Conservation (phyloP, 352 stramenopile genomes). For the Globisporangium spiculum region DNA sequence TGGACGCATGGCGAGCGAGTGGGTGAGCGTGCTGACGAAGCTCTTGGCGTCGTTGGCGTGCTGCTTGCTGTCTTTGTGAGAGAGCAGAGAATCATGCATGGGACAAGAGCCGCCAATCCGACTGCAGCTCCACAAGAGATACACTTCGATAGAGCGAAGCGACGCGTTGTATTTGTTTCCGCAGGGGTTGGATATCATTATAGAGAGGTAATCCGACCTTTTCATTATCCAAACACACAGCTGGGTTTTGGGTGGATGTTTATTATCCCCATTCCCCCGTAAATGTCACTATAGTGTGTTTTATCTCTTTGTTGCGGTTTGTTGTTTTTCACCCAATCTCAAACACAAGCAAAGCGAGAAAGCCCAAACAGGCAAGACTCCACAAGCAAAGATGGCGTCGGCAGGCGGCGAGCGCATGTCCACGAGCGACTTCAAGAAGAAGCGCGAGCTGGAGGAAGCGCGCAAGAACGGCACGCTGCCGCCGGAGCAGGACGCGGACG, state of each 20-base stretch:
- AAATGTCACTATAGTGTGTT: too few relatives aligned
- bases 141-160: too few relatives aligned
- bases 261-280: too few relatives aligned
- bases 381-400: slow-evolving; percentile 49
- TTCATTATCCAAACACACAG: too few relatives aligned
- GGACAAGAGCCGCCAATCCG: neutral
- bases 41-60: neutral
- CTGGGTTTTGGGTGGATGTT: too few relatives aligned
- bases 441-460: slow-evolving; percentile 88
- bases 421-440: slow-evolving; percentile 82
- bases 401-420: slow-evolving; percentile 69
- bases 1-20: slow-evolving; percentile 31
- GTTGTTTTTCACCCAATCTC: too few relatives aligned
- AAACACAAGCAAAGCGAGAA: neutral
- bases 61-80: neutral
- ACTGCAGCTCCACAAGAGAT: too few relatives aligned
- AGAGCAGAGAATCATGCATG: neutral
- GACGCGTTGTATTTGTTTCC: too few relatives aligned
- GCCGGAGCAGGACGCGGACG: slow-evolving; percentile 87
- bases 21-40: neutral
- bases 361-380: neutral
- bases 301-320: too few relatives aligned
- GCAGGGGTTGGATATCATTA: too few relatives aligned
- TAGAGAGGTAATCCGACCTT: too few relatives aligned
- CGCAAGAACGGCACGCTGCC: slow-evolving; percentile 86